phyloP scores from a whole-genome alignment of 352 stramenopile species.

The Pythium sukuiense region DNA sequence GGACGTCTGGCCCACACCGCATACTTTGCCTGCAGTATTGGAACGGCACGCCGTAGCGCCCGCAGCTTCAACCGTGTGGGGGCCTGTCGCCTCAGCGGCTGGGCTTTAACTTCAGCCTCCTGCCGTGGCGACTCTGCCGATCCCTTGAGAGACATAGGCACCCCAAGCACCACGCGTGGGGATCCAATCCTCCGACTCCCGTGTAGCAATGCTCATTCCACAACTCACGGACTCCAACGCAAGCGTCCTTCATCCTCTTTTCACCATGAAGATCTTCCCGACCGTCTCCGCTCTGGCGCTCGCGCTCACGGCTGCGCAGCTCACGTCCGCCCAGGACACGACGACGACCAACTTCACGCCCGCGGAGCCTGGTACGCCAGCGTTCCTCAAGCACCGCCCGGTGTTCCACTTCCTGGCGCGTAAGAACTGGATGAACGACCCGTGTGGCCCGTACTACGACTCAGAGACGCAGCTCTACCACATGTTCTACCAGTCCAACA shows the following conservation, averaged over 20 bases:
- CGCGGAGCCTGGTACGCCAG: conserved; percentile 33
- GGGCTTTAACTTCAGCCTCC: background rate
- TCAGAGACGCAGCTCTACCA: conserved; percentile 59
- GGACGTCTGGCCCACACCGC: too few relatives aligned
- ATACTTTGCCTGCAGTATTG: background rate
- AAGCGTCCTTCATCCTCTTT: conserved; percentile 21
- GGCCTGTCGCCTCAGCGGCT: background rate
- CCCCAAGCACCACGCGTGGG: too few relatives aligned
- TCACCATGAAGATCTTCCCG: conserved; percentile 31
- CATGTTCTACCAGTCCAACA: conserved; percentile 82
- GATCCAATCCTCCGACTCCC: too few relatives aligned
- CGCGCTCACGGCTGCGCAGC: conserved; percentile 8
- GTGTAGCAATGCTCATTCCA: conserved; percentile 8
- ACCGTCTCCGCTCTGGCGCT: conserved; percentile 26
- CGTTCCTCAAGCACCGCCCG: conserved; percentile 59
- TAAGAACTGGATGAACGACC: conserved; percentile 86
- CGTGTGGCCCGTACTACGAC: conserved; percentile 76
- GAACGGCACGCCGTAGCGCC: background rate
- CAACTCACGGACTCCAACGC: conserved; percentile 11
- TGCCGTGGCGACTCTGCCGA: too few relatives aligned
- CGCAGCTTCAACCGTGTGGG: conserved; percentile 18
- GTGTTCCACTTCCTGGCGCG: conserved; percentile 62
- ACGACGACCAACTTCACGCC: conserved; percentile 24
- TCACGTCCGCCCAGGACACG: conserved; percentile 2
- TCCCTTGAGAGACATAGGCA: too few relatives aligned